Base-by-base conservation (phyloP, 129 eudicot genomes). In the Oenanthe sinensis region DNA sequence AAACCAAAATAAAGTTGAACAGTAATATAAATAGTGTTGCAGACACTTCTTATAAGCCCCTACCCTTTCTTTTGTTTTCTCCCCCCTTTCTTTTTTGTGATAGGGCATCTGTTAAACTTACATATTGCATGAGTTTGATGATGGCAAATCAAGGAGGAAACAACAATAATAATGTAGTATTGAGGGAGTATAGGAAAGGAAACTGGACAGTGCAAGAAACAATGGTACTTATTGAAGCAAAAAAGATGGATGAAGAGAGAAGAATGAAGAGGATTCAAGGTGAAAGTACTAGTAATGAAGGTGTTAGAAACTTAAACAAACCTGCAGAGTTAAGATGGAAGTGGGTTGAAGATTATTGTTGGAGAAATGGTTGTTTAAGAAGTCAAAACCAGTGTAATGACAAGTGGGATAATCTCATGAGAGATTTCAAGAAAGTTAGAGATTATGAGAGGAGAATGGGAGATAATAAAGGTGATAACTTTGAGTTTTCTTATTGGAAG, bases 311-410 rank as follows among this genome's bases (percentile, higher is more conserved):
- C 33, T n/a, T 43, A 28, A 78, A 19, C 48, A 91, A 87, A 77
- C 89, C 97, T 22, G 83, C 85, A 22, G 92, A 91, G 74, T 71
- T 87, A 13, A 82, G 96, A 58, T 92, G 97, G 97, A 92, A 89
- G 77, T 89, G 97, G 92, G 91, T 92, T 16, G 97, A 92, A 77
- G 97, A 92, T 50, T 87, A 85, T 71, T 92, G 97, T 76, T 89
- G 95, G 92, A 87, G 75, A 76, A 85, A 86, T 3, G 89, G 91
- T 11, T 92, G 97, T 79, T 86, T 82, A 33, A 81, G 97, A 77
- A 92, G 97, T 74, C 97, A 92, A 67, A 92, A 88, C 44, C 97
- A 92, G 83, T 92, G 97, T 77, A 92, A 92, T 84, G 97, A 92
- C 70, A 92, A 92, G 73, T 92, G 97, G 97, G 97, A 92, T 78